Evolutionary conservation across 306 rosid species (phyloP).

Genomic region (Vicia sativa): DNA sequence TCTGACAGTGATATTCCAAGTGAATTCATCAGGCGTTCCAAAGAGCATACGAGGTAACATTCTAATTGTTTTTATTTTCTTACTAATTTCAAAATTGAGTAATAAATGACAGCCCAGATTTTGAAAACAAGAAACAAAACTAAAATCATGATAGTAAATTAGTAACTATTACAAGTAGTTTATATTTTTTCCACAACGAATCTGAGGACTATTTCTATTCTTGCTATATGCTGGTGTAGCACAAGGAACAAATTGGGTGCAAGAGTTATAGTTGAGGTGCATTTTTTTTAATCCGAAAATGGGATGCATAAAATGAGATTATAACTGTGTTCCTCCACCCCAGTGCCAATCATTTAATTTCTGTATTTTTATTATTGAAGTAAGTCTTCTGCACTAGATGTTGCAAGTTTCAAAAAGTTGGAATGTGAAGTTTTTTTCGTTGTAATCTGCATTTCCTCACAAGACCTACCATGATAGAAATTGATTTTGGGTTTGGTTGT

Average conservation of each 20-base stretch:
- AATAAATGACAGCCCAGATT: not conserved
- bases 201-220: not conserved
- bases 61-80: not conserved
- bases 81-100: not conserved
- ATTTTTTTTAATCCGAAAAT: too few relatives aligned
- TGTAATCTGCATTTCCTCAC: too few relatives aligned
- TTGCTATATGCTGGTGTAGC: not conserved
- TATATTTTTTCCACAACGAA: not conserved
- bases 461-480: not conserved
- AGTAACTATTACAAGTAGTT: too few relatives aligned
- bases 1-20: constrained; percentile 62
- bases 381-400: too few relatives aligned
- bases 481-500: constrained; percentile 13
- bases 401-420: too few relatives aligned
- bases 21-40: constrained; percentile 86
- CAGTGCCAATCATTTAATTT: not conserved
- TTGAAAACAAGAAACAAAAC: constrained; percentile 21
- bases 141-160: not conserved
- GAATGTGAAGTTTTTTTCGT: too few relatives aligned
- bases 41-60: constrained; percentile 71
- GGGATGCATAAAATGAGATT: not conserved
- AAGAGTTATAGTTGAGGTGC: not conserved
- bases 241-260: not conserved
- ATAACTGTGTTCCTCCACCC: too few relatives aligned
- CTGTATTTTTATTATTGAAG: not conserved